Percentiles rank a stretch among this genome's conserved stretches.
Evolutionary conservation across 352 stramenopile species (phyloP).

Genomic region (Phytophthora ohioensis): DNA sequence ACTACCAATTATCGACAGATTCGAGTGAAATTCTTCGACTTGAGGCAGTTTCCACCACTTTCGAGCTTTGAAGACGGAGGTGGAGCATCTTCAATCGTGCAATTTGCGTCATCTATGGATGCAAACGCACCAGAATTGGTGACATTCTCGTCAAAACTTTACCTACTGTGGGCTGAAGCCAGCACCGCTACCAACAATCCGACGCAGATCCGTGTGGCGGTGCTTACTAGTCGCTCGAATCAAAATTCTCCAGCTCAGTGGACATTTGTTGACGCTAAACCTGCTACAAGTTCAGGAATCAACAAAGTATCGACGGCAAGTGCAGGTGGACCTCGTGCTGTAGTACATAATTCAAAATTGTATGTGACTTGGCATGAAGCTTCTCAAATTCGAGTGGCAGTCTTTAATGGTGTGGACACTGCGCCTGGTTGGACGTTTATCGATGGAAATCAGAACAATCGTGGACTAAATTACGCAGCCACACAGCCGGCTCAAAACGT

Average conservation of each 20-base stretch:
- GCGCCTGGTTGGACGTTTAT: constrained; percentile 63
- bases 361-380: constrained; percentile 72
- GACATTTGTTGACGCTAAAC: constrained; percentile 44
- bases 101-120: constrained; percentile 53
- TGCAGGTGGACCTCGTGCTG: constrained; percentile 42
- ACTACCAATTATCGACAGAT: constrained; percentile 43
- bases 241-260: constrained; percentile 41
- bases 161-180: constrained; percentile 64
- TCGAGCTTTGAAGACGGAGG: constrained; percentile 60
- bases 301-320: constrained; percentile 55
- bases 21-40: constrained; percentile 52
- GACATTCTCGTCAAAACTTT: constrained; percentile 41
- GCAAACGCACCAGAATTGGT: constrained; percentile 46
- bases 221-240: constrained; percentile 40
- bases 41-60: constrained; percentile 41
- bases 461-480: constrained; percentile 54
- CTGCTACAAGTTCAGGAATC: constrained; percentile 42
- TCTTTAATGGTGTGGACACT: constrained; percentile 58
- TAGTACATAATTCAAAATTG: constrained; percentile 49
- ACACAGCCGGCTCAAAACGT: constrained; percentile 46
- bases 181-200: constrained; percentile 39
- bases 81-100: constrained; percentile 40
- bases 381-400: constrained; percentile 59
- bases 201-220: constrained; percentile 58
- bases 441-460: constrained; percentile 52